These are phyloP conservation scores for Grosmannia serpens DNA, from an alignment of 2,329 filamentous ascomycete species.

Conservation along the genomic window DNA sequence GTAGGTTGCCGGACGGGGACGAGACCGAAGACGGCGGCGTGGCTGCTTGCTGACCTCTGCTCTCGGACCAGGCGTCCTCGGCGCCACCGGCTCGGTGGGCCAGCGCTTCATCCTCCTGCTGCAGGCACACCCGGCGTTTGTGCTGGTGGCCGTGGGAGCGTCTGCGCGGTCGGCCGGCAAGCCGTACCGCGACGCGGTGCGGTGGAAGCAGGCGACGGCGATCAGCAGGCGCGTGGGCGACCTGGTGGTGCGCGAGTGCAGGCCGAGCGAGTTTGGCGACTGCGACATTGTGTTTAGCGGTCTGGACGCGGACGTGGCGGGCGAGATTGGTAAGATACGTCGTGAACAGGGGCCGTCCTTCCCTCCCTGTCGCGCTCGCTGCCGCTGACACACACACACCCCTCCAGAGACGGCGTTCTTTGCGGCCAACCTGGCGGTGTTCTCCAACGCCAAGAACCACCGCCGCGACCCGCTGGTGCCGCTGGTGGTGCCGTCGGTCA, in stretches of 20 bases:
- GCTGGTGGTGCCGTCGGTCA: conserved; percentile 89
- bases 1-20: conserved; percentile 4
- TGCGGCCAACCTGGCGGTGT: conserved; percentile 77
- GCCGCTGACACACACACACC: neutral
- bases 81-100: conserved; percentile 87
- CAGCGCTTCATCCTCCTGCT: conserved; percentile 93
- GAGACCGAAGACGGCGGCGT: neutral
- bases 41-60: neutral
- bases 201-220: conserved; percentile 83
- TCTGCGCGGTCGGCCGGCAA: conserved; percentile 84
- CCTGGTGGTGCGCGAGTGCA: conserved; percentile 77
- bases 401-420: conserved; percentile 75
- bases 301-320: conserved; percentile 83
- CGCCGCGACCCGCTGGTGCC: conserved; percentile 82
- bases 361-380: too few relatives aligned
- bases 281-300: conserved; percentile 93
- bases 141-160: conserved; percentile 79
- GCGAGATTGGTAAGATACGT: conserved; percentile 58
- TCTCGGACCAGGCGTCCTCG: conserved; percentile 56
- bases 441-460: conserved; percentile 98
- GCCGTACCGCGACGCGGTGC: conserved; percentile 85
- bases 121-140: conserved; percentile 74
- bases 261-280: conserved; percentile 68
- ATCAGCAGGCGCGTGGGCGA: conserved; percentile 66
- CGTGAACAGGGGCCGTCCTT: too few relatives aligned